Evolutionary conservation across 352 stramenopile species (phyloP), one percentile per base, ranked within the genome.

Genomic region (Hyaloperonospora brassicae): DNA sequence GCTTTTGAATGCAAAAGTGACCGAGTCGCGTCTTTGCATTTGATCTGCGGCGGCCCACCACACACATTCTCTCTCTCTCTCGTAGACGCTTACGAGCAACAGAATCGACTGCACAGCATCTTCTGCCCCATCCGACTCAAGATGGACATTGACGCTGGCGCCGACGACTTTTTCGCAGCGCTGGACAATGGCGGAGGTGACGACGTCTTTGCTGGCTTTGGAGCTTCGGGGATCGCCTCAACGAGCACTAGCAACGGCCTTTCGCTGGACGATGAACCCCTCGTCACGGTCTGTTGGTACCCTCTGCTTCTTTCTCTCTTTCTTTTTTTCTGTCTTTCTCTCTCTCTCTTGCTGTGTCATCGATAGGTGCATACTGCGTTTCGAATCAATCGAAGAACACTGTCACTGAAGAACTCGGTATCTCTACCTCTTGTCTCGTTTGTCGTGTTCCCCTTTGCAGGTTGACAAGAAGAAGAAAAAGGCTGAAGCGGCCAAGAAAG

Each of bases 81-180:
- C 4, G 27, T 8, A 8, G 4, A 4, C 27, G 4, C 27, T 9
- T 34, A 34, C 8, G 8, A 34, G 8, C 4, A 34, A 34, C 4
- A 34, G 8, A 34, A 34, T 34, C 4, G 46, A 13, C 35, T 21
- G 30, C 24, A 58, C 42, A 27, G 30, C 45, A 55, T 35, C 14
- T 42, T 13, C 7, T 4, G 17, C 17, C 39, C 34, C 44, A 44
- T 13, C 39, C 23, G 45, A 17, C 49, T 27, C 50, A 14, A 7
- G 9, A 91, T 91, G 81, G 81, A 91, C 50, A 48, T 91, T 25
- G 84, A 93, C 56, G 80, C 66, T 1, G 75, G 79, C 23, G 80
- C 81, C 10, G 72, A 84, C n/a, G 81, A 93, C 53, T 93, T 90
- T 54, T 90, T 93, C 50, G 70, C 77, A 52, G 76, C 77, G 50